Conservation (phyloP, 345 rosid genomes). For the Fremontodendron californicum region DNA sequence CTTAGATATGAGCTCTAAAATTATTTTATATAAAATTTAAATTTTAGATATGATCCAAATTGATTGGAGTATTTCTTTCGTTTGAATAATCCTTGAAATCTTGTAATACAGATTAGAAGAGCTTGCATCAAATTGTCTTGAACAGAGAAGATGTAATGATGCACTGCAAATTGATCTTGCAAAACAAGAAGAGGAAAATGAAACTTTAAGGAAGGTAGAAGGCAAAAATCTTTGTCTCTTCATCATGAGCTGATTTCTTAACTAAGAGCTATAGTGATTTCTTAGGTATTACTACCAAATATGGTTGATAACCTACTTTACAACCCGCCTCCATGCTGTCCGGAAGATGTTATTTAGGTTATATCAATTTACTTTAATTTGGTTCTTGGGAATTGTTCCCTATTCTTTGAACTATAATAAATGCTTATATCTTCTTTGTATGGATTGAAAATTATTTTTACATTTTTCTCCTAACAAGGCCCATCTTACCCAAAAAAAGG, state of each 20-base stretch:
- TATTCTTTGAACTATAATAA: not conserved
- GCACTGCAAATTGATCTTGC: no score
- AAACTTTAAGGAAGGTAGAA: no score
- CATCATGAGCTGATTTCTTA: no score
- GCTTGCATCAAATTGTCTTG: no score
- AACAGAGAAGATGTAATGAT: no score
- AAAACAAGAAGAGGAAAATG: no score
- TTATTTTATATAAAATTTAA: conserved; percentile 37
- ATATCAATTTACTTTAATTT: not conserved
- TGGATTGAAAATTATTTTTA: not conserved
- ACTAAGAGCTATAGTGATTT: no score
- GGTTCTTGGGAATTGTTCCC: not conserved
- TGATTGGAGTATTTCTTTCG: not conserved
- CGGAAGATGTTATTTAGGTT: not conserved
- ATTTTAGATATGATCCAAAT: not conserved
- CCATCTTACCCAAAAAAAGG: not conserved
- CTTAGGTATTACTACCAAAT: not conserved
- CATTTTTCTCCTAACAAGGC: not conserved
- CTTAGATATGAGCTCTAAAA: no score
- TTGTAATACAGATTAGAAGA: no score
- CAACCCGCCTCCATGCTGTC: not conserved
- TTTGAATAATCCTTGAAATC: conserved; percentile 4
- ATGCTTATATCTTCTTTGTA: not conserved
- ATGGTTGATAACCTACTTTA: no score
- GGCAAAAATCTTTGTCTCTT: no score